These are phyloP conservation scores for Penicillium crustosum DNA, from an alignment of 2,329 filamentous ascomycete species.

Conservation along the genomic window DNA sequence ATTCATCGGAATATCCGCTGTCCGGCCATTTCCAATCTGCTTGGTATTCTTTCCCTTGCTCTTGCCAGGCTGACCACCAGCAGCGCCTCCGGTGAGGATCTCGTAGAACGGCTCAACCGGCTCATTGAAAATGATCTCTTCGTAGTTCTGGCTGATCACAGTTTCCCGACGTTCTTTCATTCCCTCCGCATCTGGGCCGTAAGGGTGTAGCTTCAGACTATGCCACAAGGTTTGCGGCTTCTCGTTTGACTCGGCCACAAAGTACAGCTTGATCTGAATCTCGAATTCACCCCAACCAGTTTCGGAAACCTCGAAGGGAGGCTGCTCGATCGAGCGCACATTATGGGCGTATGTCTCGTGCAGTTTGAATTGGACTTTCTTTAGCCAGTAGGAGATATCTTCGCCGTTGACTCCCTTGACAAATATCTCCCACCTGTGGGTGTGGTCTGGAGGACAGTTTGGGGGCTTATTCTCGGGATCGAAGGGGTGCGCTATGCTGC, in stretches of 20 bases:
- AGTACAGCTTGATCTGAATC: slow-evolving; percentile 93
- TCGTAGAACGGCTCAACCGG: slow-evolving; percentile 92
- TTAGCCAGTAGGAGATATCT: slow-evolving; percentile 92
- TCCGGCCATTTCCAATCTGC: slow-evolving; percentile 56
- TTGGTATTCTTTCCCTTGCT: slow-evolving; percentile 59
- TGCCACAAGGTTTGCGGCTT: slow-evolving; percentile 97
- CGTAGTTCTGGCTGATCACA: slow-evolving; percentile 78
- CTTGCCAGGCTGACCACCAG: slow-evolving; percentile 47
- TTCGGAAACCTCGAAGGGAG: slow-evolving; percentile 81
- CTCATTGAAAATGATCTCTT: slow-evolving; percentile 96
- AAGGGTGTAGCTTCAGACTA: slow-evolving; percentile 86
- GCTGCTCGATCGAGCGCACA: slow-evolving; percentile 77
- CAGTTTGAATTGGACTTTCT: slow-evolving; percentile 96
- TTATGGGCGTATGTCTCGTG: slow-evolving; percentile 96
- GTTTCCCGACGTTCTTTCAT: slow-evolving; percentile 64
- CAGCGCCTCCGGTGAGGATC: slow-evolving; percentile 70
- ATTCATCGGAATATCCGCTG: slow-evolving; percentile 70
- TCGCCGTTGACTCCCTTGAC: slow-evolving; percentile 86
- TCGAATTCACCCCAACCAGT: slow-evolving; percentile 99
- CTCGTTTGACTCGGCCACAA: slow-evolving; percentile 80
- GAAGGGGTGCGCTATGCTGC: slow-evolving; percentile 76
- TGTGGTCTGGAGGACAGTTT: slow-evolving; percentile 82
- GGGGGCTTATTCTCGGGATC: slow-evolving; percentile 73
- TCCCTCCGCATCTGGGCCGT: slow-evolving; percentile 73
- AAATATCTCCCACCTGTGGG: slow-evolving; percentile 94